Evolutionary conservation across 2,329 filamentous ascomycete genomes (phyloP).

Genomic region (Stagonosporopsis tanaceti): DNA sequence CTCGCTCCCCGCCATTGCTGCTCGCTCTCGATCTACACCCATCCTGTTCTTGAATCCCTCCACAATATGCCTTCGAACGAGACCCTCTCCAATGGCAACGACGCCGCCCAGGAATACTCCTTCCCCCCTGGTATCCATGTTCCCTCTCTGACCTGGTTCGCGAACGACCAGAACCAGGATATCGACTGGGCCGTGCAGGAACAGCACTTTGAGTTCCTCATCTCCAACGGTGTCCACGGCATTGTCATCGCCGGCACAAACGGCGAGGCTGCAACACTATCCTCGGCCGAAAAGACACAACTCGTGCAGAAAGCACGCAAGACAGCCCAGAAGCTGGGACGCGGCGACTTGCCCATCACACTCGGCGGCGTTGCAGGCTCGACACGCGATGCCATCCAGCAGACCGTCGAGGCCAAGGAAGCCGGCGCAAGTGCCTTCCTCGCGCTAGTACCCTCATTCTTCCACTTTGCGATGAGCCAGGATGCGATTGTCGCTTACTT

Average conservation of each 20-base stretch:
- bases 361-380: conserved; percentile 52
- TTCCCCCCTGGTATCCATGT: conserved; percentile 64
- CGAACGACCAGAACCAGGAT: conserved; percentile 57
- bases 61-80: conserved; percentile 42
- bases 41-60: not conserved
- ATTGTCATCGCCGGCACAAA: conserved; percentile 57
- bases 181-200: conserved; percentile 65
- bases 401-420: conserved; percentile 48
- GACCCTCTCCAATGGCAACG: conserved; percentile 35
- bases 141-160: conserved; percentile 65
- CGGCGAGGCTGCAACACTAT: conserved; percentile 55
- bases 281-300: conserved; percentile 50
- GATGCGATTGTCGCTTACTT: conserved; percentile 48
- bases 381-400: conserved; percentile 53
- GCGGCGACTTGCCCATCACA: conserved; percentile 51
- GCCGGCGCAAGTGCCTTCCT: conserved; percentile 51
- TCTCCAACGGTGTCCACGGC: conserved; percentile 62
- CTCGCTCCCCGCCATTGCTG: conserved; percentile 17
- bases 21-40: not conserved
- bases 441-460: conserved; percentile 52
- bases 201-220: conserved; percentile 63
- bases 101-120: conserved; percentile 41
- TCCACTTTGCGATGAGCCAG: conserved; percentile 51
- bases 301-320: conserved; percentile 52
- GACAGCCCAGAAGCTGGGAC: conserved; percentile 45